phyloP scores from a whole-genome alignment of 805 yeast genomes.

The Pichia rugopelliculosa region DNA sequence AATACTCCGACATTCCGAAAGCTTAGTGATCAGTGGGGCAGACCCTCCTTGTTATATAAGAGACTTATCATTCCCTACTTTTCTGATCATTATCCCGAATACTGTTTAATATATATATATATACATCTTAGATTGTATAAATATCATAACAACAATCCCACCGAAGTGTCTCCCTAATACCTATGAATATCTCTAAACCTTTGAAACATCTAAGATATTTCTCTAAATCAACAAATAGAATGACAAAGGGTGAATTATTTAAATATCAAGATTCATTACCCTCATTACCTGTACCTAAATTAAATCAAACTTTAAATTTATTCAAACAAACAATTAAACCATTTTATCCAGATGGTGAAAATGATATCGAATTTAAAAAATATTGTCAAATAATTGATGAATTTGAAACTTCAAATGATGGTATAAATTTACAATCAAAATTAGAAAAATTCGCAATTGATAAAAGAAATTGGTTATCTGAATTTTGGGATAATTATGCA shows the following conservation, averaged over 20 bases:
- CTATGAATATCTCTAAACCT: no score
- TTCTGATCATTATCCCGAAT: no score
- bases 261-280: conserved; percentile 71
- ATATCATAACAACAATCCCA: no score
- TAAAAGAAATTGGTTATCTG: conserved; percentile 80
- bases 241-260: conserved; percentile 56
- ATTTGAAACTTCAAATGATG: conserved; percentile 48
- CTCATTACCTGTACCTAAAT: conserved; percentile 77
- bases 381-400: conserved; percentile 57
- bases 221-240: not conserved
- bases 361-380: conserved; percentile 26
- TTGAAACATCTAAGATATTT: no score
- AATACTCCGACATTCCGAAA: not conserved
- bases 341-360: conserved; percentile 43
- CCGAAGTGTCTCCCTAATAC: no score
- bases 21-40: no score
- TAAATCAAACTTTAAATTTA: conserved; percentile 59
- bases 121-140: no score
- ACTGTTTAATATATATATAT: no score
- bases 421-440: conserved; percentile 66
- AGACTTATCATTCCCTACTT: no score
- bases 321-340: conserved; percentile 75
- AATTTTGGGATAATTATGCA: conserved; percentile 92
- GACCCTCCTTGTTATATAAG: not conserved
- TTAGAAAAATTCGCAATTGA: conserved; percentile 47